Percentiles rank a stretch among this genome's conserved stretches.
phyloP scores from a whole-genome alignment of 1,284 basidiomycete genomes.

The Boletus coffeatus region DNA sequence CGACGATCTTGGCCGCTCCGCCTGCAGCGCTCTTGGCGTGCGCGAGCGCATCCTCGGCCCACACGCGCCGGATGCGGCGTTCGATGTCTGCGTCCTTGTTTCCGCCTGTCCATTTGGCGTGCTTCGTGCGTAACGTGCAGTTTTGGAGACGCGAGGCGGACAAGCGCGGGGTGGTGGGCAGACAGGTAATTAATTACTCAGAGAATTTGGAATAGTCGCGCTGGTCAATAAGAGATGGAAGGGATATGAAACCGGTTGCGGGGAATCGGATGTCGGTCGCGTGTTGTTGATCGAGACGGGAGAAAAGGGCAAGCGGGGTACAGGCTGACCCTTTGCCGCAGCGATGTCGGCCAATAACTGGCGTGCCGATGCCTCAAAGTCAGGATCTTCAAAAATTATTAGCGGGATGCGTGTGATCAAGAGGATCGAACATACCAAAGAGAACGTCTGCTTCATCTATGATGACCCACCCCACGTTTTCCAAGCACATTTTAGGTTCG shows the following conservation, averaged over 20 bases:
- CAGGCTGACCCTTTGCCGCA: constrained; percentile 49
- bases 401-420: background rate
- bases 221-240: constrained; percentile 81
- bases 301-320: constrained; percentile 30
- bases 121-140: constrained; percentile 73
- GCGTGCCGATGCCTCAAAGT: constrained; percentile 71
- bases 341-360: constrained; percentile 64
- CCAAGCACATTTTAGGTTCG: constrained; percentile 50
- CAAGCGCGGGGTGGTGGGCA: constrained; percentile 51
- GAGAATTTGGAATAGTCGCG: constrained; percentile 79
- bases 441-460: constrained; percentile 88
- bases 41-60: constrained; percentile 60
- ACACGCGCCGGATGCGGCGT: constrained; percentile 63
- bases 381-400: constrained; percentile 48
- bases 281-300: constrained; percentile 15
- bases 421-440: constrained; percentile 51
- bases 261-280: constrained; percentile 15
- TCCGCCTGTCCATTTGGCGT: constrained; percentile 71
- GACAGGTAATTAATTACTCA: constrained; percentile 66
- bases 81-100: constrained; percentile 77
- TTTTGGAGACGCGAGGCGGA: constrained; percentile 70
- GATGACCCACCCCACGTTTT: constrained; percentile 77
- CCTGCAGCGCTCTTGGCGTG: constrained; percentile 26
- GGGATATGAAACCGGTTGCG: constrained; percentile 45
- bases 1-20: constrained; percentile 51